Conservation (phyloP, 805 yeast genomes). For the Barnettozyma sucrosica region DNA sequence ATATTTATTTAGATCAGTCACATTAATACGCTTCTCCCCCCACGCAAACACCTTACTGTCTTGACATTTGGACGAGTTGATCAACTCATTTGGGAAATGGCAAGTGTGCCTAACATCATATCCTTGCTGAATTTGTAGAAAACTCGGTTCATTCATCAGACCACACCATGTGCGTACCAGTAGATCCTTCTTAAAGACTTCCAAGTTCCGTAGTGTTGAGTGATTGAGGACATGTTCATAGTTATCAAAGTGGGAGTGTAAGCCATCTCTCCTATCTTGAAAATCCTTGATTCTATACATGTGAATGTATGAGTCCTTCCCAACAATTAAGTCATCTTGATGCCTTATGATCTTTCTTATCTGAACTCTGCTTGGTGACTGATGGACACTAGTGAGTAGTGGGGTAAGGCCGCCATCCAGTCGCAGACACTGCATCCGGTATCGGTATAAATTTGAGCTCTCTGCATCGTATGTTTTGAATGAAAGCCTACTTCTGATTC, state of each 20-base stretch:
- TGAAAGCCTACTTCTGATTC: not conserved
- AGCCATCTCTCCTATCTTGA: not conserved
- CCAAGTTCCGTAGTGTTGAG: slow-evolving; percentile 2
- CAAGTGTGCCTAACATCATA: slow-evolving; percentile 1
- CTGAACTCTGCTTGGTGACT: not conserved
- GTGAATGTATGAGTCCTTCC: not conserved
- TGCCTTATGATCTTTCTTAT: slow-evolving; percentile 2
- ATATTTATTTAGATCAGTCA: slow-evolving; percentile 1
- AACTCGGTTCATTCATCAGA: slow-evolving; percentile 19
- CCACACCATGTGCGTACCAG: slow-evolving; percentile 21
- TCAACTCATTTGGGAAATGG: slow-evolving; percentile 2
- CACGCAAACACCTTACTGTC: not conserved
- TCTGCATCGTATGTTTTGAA: slow-evolving; percentile 3
- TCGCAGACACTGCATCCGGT: not conserved
- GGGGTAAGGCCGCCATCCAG: not conserved
- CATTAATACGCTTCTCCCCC: not conserved
- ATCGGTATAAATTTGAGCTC: slow-evolving; percentile 1
- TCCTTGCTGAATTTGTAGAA: slow-evolving; percentile 3
- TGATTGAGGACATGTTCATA: not conserved
- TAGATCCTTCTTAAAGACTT: not conserved
- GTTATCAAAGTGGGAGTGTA: not conserved
- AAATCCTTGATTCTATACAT: not conserved
- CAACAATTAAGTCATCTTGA: not conserved
- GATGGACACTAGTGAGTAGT: not conserved
- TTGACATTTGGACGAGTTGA: slow-evolving; percentile 1